These are phyloP conservation scores for Amanita molliuscula DNA, from an alignment of 768 basidiomycete species.

Conservation along the genomic window DNA sequence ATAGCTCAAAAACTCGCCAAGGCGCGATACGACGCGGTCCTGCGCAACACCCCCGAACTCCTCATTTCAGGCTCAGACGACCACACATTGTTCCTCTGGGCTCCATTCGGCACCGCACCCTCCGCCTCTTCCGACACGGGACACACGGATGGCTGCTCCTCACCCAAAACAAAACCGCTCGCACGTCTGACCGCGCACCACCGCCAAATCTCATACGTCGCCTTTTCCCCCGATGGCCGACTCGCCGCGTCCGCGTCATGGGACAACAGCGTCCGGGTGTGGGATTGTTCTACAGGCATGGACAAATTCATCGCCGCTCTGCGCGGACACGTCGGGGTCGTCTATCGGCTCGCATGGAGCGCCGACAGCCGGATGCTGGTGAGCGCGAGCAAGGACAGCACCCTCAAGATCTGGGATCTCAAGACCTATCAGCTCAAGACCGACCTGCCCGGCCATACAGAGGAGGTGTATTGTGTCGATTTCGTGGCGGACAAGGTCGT, in stretches of 20 bases:
- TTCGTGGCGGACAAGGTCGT: conserved; percentile 99
- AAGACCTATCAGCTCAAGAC: conserved; percentile 92
- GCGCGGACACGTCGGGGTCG: conserved; percentile 87
- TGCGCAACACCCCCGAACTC: conserved; percentile 61
- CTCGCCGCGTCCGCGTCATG: conserved; percentile 88
- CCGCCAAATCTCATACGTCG: conserved; percentile 87
- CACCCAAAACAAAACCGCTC: conserved; percentile 24
- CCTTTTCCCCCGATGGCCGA: conserved; percentile 88
- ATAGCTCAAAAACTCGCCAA: conserved; percentile 72
- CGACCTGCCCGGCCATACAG: conserved; percentile 92
- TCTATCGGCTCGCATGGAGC: conserved; percentile 93
- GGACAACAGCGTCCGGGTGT: conserved; percentile 84
- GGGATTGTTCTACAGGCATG: conserved; percentile 54
- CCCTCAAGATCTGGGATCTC: conserved; percentile 95
- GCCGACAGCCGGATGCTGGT: conserved; percentile 87
- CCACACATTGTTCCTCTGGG: conserved; percentile 96
- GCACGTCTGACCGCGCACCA: conserved; percentile 90
- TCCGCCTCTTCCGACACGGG: conserved; percentile 10
- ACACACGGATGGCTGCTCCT: conserved; percentile 6
- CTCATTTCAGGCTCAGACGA: conserved; percentile 96
- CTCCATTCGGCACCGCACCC: conserved; percentile 49
- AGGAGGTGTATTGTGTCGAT: conserved; percentile 98
- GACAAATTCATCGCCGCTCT: conserved; percentile 87
- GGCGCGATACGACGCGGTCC: conserved; percentile 65
- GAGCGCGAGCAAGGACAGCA: conserved; percentile 93